Evolutionary conservation across 2,329 filamentous ascomycete genomes (phyloP).

Genomic region (Aphanoascus verrucosus): DNA sequence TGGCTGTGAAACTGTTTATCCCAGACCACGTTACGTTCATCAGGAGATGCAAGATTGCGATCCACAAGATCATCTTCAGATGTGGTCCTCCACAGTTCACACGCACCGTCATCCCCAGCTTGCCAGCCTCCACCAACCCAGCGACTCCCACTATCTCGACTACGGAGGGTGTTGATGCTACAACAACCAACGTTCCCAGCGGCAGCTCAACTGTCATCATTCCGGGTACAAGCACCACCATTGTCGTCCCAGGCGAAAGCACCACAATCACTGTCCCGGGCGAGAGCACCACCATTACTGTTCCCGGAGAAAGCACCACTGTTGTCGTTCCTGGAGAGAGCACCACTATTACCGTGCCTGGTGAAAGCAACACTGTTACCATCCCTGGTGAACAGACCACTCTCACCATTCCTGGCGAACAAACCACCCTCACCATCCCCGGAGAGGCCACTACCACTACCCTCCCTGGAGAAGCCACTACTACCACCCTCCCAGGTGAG

Average conservation of each 20-base stretch:
- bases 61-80: slow-evolving; percentile 66
- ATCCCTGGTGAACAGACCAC: not conserved
- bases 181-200: not conserved
- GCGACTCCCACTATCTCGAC: slow-evolving; percentile 65
- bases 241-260: not conserved
- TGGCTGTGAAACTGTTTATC: slow-evolving; percentile 59
- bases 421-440: not conserved
- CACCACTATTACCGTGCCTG: not conserved
- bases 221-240: too few species aligned
- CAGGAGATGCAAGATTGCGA: slow-evolving; percentile 58
- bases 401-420: not conserved
- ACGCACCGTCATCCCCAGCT: slow-evolving; percentile 63
- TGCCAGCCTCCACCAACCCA: slow-evolving; percentile 78
- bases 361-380: not conserved
- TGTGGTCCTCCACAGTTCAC: slow-evolving; percentile 39
- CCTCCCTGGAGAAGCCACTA: not conserved
- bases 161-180: not conserved
- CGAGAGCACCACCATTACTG: not conserved
- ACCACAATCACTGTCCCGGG: not conserved
- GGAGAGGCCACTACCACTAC: not conserved
- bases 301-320: not conserved
- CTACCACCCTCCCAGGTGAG: not conserved
- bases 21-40: slow-evolving; percentile 42
- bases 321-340: not conserved
- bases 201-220: not conserved